Base-by-base conservation (phyloP, 192 early-diverging fungal genomes). In the Entomortierella beljakovae region DNA sequence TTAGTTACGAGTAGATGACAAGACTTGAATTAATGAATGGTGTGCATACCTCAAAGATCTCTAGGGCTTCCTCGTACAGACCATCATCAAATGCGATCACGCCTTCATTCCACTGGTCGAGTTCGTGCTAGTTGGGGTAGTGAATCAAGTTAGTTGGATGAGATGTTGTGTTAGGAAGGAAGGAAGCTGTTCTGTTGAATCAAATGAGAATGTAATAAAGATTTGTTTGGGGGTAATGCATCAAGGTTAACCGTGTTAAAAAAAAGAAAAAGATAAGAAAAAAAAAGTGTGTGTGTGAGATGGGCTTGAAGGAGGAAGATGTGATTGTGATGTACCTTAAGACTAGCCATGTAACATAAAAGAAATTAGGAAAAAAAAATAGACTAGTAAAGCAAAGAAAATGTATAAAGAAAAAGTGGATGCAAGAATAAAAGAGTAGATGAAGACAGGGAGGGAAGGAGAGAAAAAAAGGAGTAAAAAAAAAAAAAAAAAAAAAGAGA, bases 71-170 rank as follows among this genome's bases (percentile, higher is more conserved):
- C 52, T 89, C 85, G 68, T 88, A 94, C 70, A 95, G 89, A 46
- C 88, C 85, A 53, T 82, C 80, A 71, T 95, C 95, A 65, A 92
- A 97, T 35, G 89, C 88, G 65, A 86, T 84, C 68, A 92, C 88
- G 18, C 92, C 95, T 43, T 88, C 85, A 61, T 88, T 70, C 75
- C 75, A 79, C 15, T 79, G 75, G 57, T 69, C 75, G 61, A 70
- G 75, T 33, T 79, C 75, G 29, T 70, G 68, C 75, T 69, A 70
- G 38, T 34, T 51, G 56, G 52, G 42, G n/a, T 50, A 26, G 46
- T 50, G 42, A 33, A 57, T 20, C 15, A 55, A 31, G 13, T 1
- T 29, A 25, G 40, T 48, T 26, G 48, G 33, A 26, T 18, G 46
- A 6, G 46, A 38, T 0, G 25, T 1, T 13, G 18, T n/a, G 46